Evolutionary conservation across 192 early-diverging fungal species (phyloP).

Genomic region (Coemansia umbellata): DNA sequence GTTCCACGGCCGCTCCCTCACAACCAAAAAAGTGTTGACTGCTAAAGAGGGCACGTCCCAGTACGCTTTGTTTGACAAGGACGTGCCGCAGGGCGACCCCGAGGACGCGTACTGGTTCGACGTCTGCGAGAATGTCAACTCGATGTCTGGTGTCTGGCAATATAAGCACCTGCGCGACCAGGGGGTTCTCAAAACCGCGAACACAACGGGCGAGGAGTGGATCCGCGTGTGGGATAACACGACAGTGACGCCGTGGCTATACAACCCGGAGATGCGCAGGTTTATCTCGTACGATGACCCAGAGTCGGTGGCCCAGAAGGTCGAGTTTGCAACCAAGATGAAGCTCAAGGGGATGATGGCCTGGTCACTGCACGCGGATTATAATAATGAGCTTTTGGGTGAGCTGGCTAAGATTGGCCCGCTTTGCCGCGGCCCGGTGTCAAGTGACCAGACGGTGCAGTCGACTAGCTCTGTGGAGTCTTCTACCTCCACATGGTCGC

Average conservation of each 20-base stretch:
- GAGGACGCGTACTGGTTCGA: constrained; percentile 50
- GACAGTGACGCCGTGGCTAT: constrained; percentile 56
- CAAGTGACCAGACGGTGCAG: background rate
- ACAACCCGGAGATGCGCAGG: constrained; percentile 54
- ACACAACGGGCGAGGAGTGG: constrained; percentile 55
- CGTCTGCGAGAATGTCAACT: constrained; percentile 39
- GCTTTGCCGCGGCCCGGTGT: constrained; percentile 26
- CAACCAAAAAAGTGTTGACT: constrained; percentile 40
- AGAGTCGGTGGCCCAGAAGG: constrained; percentile 60
- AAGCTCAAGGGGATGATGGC: constrained; percentile 65
- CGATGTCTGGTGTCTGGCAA: constrained; percentile 60
- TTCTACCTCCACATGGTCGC: constrained; percentile 15
- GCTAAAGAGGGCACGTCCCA: constrained; percentile 39
- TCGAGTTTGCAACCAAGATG: constrained; percentile 51
- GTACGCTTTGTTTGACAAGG: constrained; percentile 37
- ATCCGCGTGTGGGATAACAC: constrained; percentile 53
- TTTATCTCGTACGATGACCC: constrained; percentile 80
- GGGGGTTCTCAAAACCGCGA: constrained; percentile 45
- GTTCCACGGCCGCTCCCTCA: constrained; percentile 57
- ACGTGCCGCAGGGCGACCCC: constrained; percentile 56
- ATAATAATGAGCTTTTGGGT: constrained; percentile 56
- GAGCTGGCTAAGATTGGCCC: constrained; percentile 23
- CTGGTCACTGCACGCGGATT: constrained; percentile 51
- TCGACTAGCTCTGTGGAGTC: background rate
- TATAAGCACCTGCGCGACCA: constrained; percentile 57